Conservation (phyloP, 2,329 filamentous ascomycete species). For the Beauveria sp. region DNA sequence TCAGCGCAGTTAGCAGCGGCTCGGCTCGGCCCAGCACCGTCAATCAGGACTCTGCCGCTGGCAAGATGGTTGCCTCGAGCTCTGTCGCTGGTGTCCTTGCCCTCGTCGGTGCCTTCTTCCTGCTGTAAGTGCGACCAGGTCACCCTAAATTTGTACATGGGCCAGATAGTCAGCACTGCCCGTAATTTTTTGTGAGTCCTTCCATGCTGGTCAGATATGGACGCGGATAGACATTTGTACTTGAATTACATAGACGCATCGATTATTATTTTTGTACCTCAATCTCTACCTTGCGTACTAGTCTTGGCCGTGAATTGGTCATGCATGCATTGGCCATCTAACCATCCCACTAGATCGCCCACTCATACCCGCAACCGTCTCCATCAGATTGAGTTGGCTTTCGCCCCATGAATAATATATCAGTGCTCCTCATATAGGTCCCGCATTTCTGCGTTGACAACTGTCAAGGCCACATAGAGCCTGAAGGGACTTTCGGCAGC, state of each 20-base stretch:
- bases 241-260: constrained; percentile 8
- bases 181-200: not conserved
- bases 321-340: not conserved
- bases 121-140: constrained; percentile 3
- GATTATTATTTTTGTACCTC: not conserved
- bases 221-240: constrained; percentile 5
- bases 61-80: constrained; percentile 8
- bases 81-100: constrained; percentile 10
- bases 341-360: no score
- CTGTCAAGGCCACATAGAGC: no score
- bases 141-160: not conserved
- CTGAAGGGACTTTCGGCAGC: no score
- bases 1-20: not conserved
- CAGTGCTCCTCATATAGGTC: no score
- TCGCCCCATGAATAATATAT: no score
- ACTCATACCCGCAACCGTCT: no score
- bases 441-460: no score
- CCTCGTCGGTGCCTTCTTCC: constrained; percentile 5
- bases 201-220: constrained; percentile 5
- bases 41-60: not conserved
- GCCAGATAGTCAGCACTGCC: not conserved
- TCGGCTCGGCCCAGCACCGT: not conserved
- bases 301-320: not conserved
- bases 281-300: not conserved
- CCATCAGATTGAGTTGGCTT: no score